Conservation (phyloP, 768 basidiomycete species). For the Termitomyces heimii region DNA sequence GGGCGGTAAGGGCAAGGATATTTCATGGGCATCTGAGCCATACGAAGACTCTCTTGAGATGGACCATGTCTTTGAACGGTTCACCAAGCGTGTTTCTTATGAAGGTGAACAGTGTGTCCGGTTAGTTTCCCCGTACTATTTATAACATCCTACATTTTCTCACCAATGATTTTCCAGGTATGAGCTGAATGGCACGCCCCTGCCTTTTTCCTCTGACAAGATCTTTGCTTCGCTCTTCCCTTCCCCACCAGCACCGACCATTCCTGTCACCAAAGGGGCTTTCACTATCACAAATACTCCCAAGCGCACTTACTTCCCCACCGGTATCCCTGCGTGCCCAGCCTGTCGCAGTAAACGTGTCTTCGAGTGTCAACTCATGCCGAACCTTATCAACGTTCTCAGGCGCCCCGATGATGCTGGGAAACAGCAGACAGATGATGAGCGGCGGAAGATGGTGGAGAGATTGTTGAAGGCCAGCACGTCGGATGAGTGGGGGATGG, state of each 20-base stretch:
- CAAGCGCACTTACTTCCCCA: slow-evolving; percentile 50
- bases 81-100: slow-evolving; percentile 62
- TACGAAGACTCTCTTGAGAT: slow-evolving; percentile 79
- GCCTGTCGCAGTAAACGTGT: slow-evolving; percentile 60
- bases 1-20: slow-evolving; percentile 39
- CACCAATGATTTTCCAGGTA: slow-evolving; percentile 48
- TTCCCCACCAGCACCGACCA: slow-evolving; percentile 31
- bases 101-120: slow-evolving; percentile 85
- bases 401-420: slow-evolving; percentile 24
- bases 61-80: slow-evolving; percentile 84
- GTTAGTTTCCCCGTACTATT: slow-evolving; percentile 36
- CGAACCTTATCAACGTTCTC: slow-evolving; percentile 82
- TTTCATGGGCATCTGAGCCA: slow-evolving; percentile 60
- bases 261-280: slow-evolving; percentile 54
- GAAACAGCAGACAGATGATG: slow-evolving; percentile 51
- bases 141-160: not conserved
- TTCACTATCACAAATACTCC: slow-evolving; percentile 48
- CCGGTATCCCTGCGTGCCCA: slow-evolving; percentile 57
- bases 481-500: slow-evolving; percentile 60
- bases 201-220: slow-evolving; percentile 79
- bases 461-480: slow-evolving; percentile 41
- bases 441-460: slow-evolving; percentile 60
- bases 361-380: slow-evolving; percentile 95
- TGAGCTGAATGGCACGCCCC: slow-evolving; percentile 77
- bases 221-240: slow-evolving; percentile 76